These are phyloP conservation scores for Sordaria brevicollis DNA, from an alignment of 495 filamentous ascomycete genomes.

Conservation along the genomic window DNA sequence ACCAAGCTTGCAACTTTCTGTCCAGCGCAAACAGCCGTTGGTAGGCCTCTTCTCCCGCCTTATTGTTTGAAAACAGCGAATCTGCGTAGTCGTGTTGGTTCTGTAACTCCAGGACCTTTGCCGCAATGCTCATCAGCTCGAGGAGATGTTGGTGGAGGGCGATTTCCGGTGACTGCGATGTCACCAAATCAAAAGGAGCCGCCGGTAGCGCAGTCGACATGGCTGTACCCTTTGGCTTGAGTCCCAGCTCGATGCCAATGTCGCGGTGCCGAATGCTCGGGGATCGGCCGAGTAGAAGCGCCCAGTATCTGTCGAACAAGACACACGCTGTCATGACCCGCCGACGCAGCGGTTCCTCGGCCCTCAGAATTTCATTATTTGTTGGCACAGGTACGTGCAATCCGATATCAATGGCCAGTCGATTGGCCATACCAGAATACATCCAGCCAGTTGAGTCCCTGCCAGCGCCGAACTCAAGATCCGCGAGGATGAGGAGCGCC, in stretches of 20 bases:
- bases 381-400: slow-evolving; percentile 37
- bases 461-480: slow-evolving; percentile 42
- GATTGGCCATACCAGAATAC: slow-evolving; percentile 39
- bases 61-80: slow-evolving; percentile 11
- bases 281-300: slow-evolving; percentile 39
- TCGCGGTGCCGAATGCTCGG: slow-evolving; percentile 42
- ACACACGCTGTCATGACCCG: slow-evolving; percentile 40
- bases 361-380: slow-evolving; percentile 22
- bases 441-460: slow-evolving; percentile 44
- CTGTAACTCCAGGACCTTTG: slow-evolving; percentile 34
- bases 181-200: not conserved
- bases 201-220: not conserved
- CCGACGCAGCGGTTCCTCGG: slow-evolving; percentile 11
- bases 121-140: slow-evolving; percentile 43
- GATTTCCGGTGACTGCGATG: slow-evolving; percentile 21
- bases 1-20: slow-evolving; percentile 41
- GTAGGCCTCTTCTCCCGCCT: slow-evolving; percentile 31
- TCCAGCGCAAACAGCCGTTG: slow-evolving; percentile 36
- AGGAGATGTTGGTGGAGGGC: slow-evolving; percentile 37
- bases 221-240: slow-evolving; percentile 11
- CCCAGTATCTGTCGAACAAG: slow-evolving; percentile 43
- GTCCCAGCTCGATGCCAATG: slow-evolving; percentile 31
- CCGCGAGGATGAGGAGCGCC: slow-evolving; percentile 38
- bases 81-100: slow-evolving; percentile 9
- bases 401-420: slow-evolving; percentile 41